These are phyloP conservation scores for Pythium dissimile DNA, from an alignment of 352 stramenopile species.

Conservation along the genomic window DNA sequence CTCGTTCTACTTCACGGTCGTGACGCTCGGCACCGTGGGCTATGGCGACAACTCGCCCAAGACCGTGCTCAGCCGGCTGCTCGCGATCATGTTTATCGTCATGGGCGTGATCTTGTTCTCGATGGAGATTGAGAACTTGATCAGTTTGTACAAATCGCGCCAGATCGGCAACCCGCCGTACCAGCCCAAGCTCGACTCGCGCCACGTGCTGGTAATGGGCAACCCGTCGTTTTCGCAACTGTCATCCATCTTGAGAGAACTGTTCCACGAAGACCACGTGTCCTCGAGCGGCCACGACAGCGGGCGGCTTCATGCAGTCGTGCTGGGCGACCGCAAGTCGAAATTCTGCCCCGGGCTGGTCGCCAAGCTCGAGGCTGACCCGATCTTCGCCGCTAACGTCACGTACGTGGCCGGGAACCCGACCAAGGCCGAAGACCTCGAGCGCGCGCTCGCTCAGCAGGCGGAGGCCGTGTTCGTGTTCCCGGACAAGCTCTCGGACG, in stretches of 20 bases:
- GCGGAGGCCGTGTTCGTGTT: conserved; percentile 80
- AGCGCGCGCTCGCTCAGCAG: conserved; percentile 50
- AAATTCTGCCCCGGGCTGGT: conserved; percentile 75
- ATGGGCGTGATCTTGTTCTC: conserved; percentile 87
- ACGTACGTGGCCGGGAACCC: conserved; percentile 79
- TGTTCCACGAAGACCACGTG: conserved; percentile 87
- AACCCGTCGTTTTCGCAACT: conserved; percentile 84
- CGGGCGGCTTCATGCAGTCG: conserved; percentile 52
- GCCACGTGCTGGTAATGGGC: conserved; percentile 78
- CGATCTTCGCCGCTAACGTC: conserved; percentile 73
- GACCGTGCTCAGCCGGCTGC: conserved; percentile 75
- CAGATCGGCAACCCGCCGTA: conserved; percentile 82
- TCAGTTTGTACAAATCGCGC: conserved; percentile 78
- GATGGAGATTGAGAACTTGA: conserved; percentile 87
- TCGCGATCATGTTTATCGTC: conserved; percentile 88
- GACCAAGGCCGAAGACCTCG: conserved; percentile 69
- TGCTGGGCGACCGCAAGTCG: conserved; percentile 62
- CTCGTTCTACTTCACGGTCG: conserved; percentile 86
- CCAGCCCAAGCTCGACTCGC: conserved; percentile 54
- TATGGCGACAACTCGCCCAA: conserved; percentile 85
- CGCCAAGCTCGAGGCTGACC: conserved; percentile 67
- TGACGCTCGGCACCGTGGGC: conserved; percentile 86
- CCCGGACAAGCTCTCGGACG: conserved; percentile 74
- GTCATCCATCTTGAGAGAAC: conserved; percentile 75
- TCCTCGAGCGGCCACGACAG: conserved; percentile 34